Evolutionary conservation across 116 monocot genomes (phyloP), one percentile per base, ranked within the genome.

Genomic region (Iris pallida): DNA sequence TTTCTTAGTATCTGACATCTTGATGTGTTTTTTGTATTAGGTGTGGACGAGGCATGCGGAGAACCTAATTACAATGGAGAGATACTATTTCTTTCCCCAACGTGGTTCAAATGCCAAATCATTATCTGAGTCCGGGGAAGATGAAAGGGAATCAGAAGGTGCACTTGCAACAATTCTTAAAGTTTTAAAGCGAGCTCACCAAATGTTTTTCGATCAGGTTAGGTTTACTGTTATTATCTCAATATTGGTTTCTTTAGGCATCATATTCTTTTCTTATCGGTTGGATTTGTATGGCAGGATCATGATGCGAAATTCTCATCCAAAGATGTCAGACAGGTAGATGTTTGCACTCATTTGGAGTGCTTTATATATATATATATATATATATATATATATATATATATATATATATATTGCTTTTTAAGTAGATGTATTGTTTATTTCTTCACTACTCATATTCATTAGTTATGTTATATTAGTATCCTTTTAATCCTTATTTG

Each of bases 31-130:
- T 14, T 57, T 82, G 55, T 11, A 11, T 47, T 58, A 94, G 93
- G 93, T 97, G 17, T 97, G 96, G 96, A 83, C 85, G 55, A 90
- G 67, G 70, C 96, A 97, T 64, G 87, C 60, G 47, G 89, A 87
- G 11, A 97, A 97, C 65, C 73, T 97, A 15, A 97, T 97, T 72
- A 52, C 81, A 61, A 92, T 97, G 92, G 96, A 92, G 64, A 89
- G 87, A 63, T 97, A 97, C 70, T 92, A 97, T 85, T 97, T 82
- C 69, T 97, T 97, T 68, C 85, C 73, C 4, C 85, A 89, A 59
- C 85, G 76, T 64, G 78, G 75, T 18, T 71, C 73, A 53, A 70
- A 52, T 59, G 44, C 57, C n/a, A 80, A 76, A 68, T 87, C 96
- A 4, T 73, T 92, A 14, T 87, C 89, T 19, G 80, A 81, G 46